Percentiles rank a stretch among this genome's conserved stretches.
Evolutionary conservation across 2,329 filamentous ascomycete species (phyloP).

Genomic region (Penicillium psychrosexuale): DNA sequence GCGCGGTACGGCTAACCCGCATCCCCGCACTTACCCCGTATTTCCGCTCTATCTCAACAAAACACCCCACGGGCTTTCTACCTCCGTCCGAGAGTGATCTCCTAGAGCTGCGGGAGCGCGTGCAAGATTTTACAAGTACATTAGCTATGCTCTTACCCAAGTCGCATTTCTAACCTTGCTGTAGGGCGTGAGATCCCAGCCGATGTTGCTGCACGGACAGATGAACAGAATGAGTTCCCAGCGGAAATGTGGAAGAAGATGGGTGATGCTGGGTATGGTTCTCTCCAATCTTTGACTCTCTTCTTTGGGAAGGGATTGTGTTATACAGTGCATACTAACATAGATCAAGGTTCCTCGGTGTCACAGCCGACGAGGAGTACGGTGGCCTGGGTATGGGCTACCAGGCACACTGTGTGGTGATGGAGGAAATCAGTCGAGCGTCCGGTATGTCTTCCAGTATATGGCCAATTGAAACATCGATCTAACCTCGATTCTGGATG

Average conservation of each 20-base stretch:
- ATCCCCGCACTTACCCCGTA: slow-evolving; percentile 30
- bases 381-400: slow-evolving; percentile 91
- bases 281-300: neutral
- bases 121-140: slow-evolving; percentile 76
- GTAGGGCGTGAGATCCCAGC: slow-evolving; percentile 77
- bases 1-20: slow-evolving; percentile 29
- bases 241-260: slow-evolving; percentile 90
- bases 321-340: neutral
- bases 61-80: slow-evolving; percentile 63
- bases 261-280: slow-evolving; percentile 69
- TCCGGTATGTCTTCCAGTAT: slow-evolving; percentile 53
- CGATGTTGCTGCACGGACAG: slow-evolving; percentile 76
- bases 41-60: slow-evolving; percentile 57
- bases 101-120: slow-evolving; percentile 74
- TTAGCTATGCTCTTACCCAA: neutral
- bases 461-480: neutral
- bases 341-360: slow-evolving; percentile 68
- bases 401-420: slow-evolving; percentile 90
- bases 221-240: slow-evolving; percentile 83
- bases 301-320: neutral
- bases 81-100: slow-evolving; percentile 71
- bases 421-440: slow-evolving; percentile 91
- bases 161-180: slow-evolving; percentile 1
- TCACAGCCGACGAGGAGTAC: slow-evolving; percentile 89
- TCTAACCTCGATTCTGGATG: neutral